These are phyloP conservation scores for Acer negundo DNA, from an alignment of 345 rosid genomes.

Conservation along the genomic window DNA sequence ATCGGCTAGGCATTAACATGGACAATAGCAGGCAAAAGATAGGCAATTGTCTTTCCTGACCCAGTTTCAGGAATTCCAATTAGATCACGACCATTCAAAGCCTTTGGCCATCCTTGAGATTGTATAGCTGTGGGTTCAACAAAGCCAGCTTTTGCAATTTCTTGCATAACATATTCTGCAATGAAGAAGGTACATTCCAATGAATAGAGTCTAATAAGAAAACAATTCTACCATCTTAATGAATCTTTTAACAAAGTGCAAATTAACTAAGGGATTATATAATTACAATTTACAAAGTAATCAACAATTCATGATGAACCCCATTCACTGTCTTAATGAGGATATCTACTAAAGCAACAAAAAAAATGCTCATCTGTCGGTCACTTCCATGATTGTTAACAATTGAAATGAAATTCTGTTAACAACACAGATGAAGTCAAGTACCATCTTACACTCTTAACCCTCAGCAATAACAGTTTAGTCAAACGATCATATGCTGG, in stretches of 20 bases:
- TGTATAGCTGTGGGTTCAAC: conserved; percentile 95
- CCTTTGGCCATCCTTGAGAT: conserved; percentile 99
- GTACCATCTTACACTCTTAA: not conserved
- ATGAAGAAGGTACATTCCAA: not conserved
- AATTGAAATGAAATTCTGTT: too few relatives aligned
- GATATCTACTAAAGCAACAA: not conserved
- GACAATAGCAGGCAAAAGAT: conserved; percentile 91
- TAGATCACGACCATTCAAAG: conserved; percentile 93
- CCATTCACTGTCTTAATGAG: not conserved
- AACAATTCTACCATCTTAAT: conserved; percentile 13
- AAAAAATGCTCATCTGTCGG: not conserved
- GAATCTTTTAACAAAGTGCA: not conserved
- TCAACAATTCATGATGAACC: not conserved
- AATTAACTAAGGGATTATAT: not conserved
- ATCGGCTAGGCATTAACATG: conserved; percentile 98
- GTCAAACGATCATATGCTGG: not conserved
- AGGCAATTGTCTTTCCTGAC: conserved; percentile 95
- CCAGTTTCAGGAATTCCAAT: conserved; percentile 99
- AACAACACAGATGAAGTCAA: not conserved
- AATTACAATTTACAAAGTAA: not conserved
- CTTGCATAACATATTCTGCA: conserved; percentile 94
- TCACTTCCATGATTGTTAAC: not conserved
- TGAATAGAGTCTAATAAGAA: not conserved
- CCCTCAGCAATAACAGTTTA: not conserved
- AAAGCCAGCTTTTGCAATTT: conserved; percentile 90